Evolutionary conservation across 345 rosid species (phyloP), one percentile per base, ranked within the genome.

Genomic region (Acer negundo): DNA sequence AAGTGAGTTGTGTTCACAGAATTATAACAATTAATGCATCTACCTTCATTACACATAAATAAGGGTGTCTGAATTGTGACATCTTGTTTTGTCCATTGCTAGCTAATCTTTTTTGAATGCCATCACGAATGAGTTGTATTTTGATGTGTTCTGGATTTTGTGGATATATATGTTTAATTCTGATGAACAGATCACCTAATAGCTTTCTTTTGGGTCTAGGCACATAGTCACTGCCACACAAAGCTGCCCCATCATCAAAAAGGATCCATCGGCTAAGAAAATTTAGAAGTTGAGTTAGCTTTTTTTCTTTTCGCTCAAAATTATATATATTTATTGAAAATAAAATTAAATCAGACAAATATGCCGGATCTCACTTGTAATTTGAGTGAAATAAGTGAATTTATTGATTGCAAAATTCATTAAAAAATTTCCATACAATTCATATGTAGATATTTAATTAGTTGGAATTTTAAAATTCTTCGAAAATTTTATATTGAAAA

Each of bases 1-100:
- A 62, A 69, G 26, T 47, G 74, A 72, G 63, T 72, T 35, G 64
- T 28, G 73, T 26, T 75, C 64, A 70, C 26, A 49, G 73, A 51
- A 51, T 22, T 15, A 28, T 49, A 22, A 73, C 35, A 38, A 22
- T 38, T 64, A 1, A 47, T 31, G 82, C 70, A 70, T 38, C 59
- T 67, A n/a, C 24, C 23, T 35, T 63, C 63, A 22, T 44, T n/a
- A 6, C 49, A 58, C 9, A 16, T 35, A 16, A 17, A 8, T 71
- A 28, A 11, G 12, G 59, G n/a, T 64, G 59, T 31, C 51, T 40
- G 47, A 65, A 53, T 40, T 62, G 62, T n/a, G 73, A 55, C 79
- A 62, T 38, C 66, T 72, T 47, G 7, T 20, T 75, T 80, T 62
- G 72, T 69, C 72, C 40, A 59, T 22, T 44, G 16, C 40, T 24